A percentile compares a stretch with the other conserved stretches of the same genome.
These are phyloP conservation scores for Trichoderma sp. DNA, from an alignment of 2,329 filamentous ascomycete species.

Conservation along the genomic window DNA sequence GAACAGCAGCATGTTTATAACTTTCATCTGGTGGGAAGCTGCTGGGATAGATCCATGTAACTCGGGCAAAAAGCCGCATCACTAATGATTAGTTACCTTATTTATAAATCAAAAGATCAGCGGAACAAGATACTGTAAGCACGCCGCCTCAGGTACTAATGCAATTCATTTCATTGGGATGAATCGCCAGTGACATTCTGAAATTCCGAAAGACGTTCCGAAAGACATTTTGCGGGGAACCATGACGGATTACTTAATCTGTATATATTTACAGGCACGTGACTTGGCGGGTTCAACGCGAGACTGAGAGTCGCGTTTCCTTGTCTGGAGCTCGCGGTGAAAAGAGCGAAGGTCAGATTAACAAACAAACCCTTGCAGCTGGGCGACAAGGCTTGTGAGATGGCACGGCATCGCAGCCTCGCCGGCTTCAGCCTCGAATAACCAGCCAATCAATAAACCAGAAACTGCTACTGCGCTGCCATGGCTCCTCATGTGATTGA, in stretches of 20 bases:
- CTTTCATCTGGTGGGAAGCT: not conserved
- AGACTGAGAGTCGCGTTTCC: not conserved
- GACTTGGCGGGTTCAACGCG: constrained; percentile 1
- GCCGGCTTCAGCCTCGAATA: not conserved
- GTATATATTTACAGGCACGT: not conserved
- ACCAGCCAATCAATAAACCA: not conserved
- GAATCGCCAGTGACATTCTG: not conserved
- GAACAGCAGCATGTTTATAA: not conserved
- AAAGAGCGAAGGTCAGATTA: not conserved
- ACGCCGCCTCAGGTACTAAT: not conserved
- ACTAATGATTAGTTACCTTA: not conserved
- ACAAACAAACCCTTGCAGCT: not conserved
- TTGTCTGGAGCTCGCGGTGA: not conserved
- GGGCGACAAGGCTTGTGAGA: not conserved
- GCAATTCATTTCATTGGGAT: not conserved
- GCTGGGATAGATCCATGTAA: not conserved
- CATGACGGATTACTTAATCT: not conserved
- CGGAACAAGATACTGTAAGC: not conserved
- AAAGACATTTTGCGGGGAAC: not conserved
- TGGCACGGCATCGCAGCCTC: not conserved
- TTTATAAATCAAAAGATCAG: not conserved
- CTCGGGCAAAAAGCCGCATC: not conserved
- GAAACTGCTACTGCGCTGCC: not conserved
- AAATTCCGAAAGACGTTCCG: not conserved
- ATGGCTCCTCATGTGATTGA: constrained; percentile 40